These are phyloP conservation scores for Aplosporella prunicola DNA, from an alignment of 2,329 filamentous ascomycete species.

Conservation along the genomic window DNA sequence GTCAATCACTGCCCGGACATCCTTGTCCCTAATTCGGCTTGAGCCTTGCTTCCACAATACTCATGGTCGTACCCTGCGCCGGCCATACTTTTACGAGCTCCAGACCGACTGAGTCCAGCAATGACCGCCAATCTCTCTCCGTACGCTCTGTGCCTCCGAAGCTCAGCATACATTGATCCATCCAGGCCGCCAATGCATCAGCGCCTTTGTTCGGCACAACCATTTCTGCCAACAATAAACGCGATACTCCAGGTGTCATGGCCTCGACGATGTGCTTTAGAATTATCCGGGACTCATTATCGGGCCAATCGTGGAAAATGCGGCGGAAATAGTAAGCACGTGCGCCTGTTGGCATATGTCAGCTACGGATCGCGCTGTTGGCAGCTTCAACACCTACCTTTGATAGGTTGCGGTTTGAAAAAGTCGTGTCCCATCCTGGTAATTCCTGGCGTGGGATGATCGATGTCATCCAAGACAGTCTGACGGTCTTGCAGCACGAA, in stretches of 20 bases:
- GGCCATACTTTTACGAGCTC: neutral
- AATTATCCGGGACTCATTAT: neutral
- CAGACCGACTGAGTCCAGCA: neutral
- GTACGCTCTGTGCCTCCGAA: neutral
- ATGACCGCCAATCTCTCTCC: neutral
- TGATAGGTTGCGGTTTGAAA: constrained; percentile 21
- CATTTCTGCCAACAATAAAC: neutral
- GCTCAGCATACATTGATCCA: neutral
- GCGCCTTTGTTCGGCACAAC: neutral
- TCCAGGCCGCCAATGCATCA: neutral
- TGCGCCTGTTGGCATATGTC: neutral
- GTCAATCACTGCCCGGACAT: too few relatives aligned
- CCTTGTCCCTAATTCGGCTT: too few relatives aligned
- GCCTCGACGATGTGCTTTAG: neutral
- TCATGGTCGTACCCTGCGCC: neutral
- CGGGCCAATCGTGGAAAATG: neutral
- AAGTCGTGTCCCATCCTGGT: constrained; percentile 22
- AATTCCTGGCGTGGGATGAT: constrained; percentile 11
- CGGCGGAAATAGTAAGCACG: neutral
- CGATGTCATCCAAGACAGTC: constrained; percentile 15
- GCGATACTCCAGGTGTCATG: neutral
- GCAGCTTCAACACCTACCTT: too few relatives aligned
- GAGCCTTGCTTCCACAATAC: too few relatives aligned
- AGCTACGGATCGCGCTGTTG: neutral
- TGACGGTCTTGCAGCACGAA: constrained; percentile 21